Evolutionary conservation across 768 basidiomycete species (phyloP), one percentile per base, ranked within the genome.

Genomic region (Leccinum imitatum): DNA sequence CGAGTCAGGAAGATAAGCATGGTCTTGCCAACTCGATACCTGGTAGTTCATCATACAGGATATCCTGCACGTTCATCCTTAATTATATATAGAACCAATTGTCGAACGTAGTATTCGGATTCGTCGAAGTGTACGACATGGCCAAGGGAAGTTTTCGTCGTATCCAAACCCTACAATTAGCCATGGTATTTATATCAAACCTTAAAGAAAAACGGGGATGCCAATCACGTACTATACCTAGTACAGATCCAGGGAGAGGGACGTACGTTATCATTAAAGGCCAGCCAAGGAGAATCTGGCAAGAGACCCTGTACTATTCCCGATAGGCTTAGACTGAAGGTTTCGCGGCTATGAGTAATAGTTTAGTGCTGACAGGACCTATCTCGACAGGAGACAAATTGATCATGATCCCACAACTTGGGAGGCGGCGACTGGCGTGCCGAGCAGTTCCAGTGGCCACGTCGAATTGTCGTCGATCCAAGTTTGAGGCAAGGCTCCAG

Each of bases 1-100:
- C 25, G 51, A n/a, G 19, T 30, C 8, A 63, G 7, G 23, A 63
- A 44, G 39, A 50, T 33, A 33, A 33, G 31, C 11, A 69, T 65
- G 10, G 61, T 59, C 23, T 53, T 61, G 58, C 56, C 0, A 65
- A 41, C 3, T 63, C 44, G 25, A 65, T 31, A 31, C 4, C 11
- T 31, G 11, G 10, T 31, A 31, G 48, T 53, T 52, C 37, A 62
- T 65, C 65, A 31, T 67, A 67, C 33, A 67, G 14, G 15, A 67
- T 59, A 23, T 23, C 30, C n/a, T 68, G 53, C 21, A 68, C 11
- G 48, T 60, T 62, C 1, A 65, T 50, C 25, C 58, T 65, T 1
- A 68, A 65, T 23, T 23, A 23, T 23, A 23, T 25, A 37, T 63
- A 68, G 27, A 67, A 37, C 41, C 27, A 52, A 11, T 56, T 54